Evolutionary conservation across 2,329 filamentous ascomycete genomes (phyloP), one percentile per base, ranked within the genome.

Genomic region (Sporothrix sp.): DNA sequence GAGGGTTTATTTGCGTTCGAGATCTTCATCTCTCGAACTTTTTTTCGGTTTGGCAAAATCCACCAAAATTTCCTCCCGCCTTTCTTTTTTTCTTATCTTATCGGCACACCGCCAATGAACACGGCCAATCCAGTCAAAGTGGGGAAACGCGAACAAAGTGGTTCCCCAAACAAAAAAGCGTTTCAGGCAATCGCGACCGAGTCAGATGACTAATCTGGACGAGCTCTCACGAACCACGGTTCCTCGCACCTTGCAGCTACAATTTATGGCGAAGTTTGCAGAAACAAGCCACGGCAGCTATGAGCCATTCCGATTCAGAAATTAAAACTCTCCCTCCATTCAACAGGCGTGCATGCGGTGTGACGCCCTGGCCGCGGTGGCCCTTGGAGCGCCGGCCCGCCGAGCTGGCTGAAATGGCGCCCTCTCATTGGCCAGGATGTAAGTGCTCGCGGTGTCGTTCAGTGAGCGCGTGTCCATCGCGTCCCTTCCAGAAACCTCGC

Each of bases 401-500:
- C 7, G 42, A 47, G 33, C 44, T 47, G 35, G 45, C 13, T 16
- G 14, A 18, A 45, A 45, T n/a, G 23, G 38, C 16, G 25, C 40
- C 8, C 18, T 33, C 14, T 51, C 37, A 57, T 57, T 55, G 44
- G 50, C 47, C 32, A 14, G n/a, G 4, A 13, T 30, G 43, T 35
- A 45, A 45, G 43, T n/a, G 18, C n/a, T 50, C 50, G 48, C 55
- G 51, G 46, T 46, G 44, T 50, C 30, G 23, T 42, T 16, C 43
- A 37, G 28, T 40, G 46, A 47, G 50, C 54, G 54, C 46, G 48
- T 50, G 23, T 39, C 21, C 52, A 52, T 50, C 56, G 56, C 56
- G 56, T 57, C 33, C 33, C 23, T 48, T 50, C 14, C 21, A 28
- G 32, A 39, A 48, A 33, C 14, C n/a, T 37, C 32, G 46, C 51